Evolutionary conservation across 768 basidiomycete species (phyloP), one percentile per base, ranked within the genome.

Genomic region (Kwoniella botswanensis): DNA sequence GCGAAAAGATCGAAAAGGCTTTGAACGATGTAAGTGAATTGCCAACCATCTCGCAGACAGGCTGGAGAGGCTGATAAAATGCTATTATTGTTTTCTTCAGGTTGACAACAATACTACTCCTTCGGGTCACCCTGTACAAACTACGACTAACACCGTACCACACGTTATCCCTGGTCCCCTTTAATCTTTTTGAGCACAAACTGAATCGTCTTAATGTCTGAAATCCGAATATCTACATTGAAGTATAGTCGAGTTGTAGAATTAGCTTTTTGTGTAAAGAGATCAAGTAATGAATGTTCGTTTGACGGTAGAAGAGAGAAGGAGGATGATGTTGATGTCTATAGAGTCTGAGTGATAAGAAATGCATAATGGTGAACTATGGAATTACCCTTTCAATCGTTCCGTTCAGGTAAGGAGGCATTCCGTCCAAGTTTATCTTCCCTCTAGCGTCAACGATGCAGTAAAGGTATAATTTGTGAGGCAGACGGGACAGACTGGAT

Each of bases 101-200:
- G 54, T 55, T 41, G 59, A 61, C n/a, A 22, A n/a, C 22, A 61
- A 44, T 41, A 61, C 59, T 7, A 42, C 35, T 17, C 59, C 59
- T 43, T 42, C 44, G 18, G 56, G 65, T 59, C 65, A 67, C 43
- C 74, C 78, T 12, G 72, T 82, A 11, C 56, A 56, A 46, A 82
- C 80, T 3, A 82, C 80, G 15, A 82, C 80, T 67, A 82, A 82
- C 71, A 65, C 77, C 44, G 74, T 82, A 12, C 77, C 79, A 21
- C 80, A 82, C 63, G 44, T 71, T 41, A 43, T 41, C 21, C 59
- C 59, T 43, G 59, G 35, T 43, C 59, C 59, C 18, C 6, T 61
- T 6, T 61, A 61, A 18, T 13, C n/a, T 67, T 42, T 10, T 35
- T 22, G 5, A 57, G 65, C 12, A 21, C 26, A 22, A 50, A 65